phyloP scores from a whole-genome alignment of 148 eudicot species.

The Amaranthus hypochondriacus region DNA sequence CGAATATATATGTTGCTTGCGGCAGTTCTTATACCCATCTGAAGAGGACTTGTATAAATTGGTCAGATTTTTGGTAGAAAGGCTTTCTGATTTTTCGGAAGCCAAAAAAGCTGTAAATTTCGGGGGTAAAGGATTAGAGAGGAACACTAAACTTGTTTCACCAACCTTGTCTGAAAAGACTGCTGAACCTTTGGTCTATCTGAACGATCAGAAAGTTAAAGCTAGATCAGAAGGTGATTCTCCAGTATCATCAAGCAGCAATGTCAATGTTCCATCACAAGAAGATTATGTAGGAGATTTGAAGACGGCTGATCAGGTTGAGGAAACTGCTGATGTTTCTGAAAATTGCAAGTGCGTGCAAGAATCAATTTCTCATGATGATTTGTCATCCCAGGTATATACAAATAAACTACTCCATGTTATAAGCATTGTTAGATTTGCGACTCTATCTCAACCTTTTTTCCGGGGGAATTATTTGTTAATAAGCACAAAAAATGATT shows the following conservation, averaged over 20 bases:
- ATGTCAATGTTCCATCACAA: constrained; percentile 8
- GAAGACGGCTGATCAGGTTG: constrained; percentile 12
- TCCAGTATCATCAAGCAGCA: constrained; percentile 17
- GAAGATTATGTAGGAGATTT: constrained; percentile 4
- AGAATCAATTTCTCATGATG: constrained; percentile 1
- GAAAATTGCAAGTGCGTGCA: constrained; percentile 17
- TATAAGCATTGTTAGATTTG: neutral
- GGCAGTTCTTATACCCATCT: constrained; percentile 63
- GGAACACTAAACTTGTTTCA: constrained; percentile 10
- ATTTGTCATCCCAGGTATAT: constrained; percentile 7
- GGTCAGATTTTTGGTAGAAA: constrained; percentile 49
- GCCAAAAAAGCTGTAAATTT: constrained; percentile 18
- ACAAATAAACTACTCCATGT: neutral
- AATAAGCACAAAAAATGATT: neutral
- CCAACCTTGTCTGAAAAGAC: constrained; percentile 9
- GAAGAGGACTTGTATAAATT: constrained; percentile 53
- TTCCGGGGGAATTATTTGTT: neutral
- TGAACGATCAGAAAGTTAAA: constrained; percentile 9
- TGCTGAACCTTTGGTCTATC: constrained; percentile 9
- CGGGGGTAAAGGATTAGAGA: constrained; percentile 12
- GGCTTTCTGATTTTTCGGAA: constrained; percentile 44
- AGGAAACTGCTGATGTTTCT: constrained; percentile 21
- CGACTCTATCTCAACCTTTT: neutral
- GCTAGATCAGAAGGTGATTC: constrained; percentile 20
- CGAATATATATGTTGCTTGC: constrained; percentile 35